phyloP scores from a whole-genome alignment of 1,284 basidiomycete genomes.

The Boletus chippewaensis region DNA sequence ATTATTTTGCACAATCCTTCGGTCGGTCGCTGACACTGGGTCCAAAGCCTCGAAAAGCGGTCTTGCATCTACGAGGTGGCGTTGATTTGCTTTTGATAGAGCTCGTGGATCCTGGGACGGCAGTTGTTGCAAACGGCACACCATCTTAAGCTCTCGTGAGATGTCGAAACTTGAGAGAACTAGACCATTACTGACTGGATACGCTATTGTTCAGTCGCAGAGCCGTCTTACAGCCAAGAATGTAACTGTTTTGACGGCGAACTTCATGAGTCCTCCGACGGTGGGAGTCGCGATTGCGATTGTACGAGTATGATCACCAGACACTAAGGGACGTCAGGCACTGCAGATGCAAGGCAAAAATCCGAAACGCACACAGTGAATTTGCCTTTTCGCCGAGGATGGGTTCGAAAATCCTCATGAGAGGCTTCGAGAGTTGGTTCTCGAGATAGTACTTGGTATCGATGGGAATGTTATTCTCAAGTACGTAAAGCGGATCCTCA shows the following conservation, averaged over 20 bases:
- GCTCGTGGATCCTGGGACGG: slow-evolving; percentile 71
- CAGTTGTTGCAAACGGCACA: slow-evolving; percentile 93
- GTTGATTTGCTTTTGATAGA: slow-evolving; percentile 85
- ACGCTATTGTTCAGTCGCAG: slow-evolving; percentile 65
- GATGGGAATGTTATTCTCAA: slow-evolving; percentile 94
- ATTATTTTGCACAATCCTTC: too few relatives aligned
- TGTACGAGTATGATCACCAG: slow-evolving; percentile 88
- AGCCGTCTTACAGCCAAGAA: slow-evolving; percentile 89
- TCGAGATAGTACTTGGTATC: slow-evolving; percentile 97
- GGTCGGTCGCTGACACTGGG: slow-evolving; percentile 92
- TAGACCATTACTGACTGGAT: slow-evolving; percentile 44
- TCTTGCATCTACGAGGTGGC: slow-evolving; percentile 77
- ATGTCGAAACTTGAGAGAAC: neutral
- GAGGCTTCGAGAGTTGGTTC: slow-evolving; percentile 91
- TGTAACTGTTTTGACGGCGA: slow-evolving; percentile 88
- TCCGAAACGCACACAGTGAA: slow-evolving; percentile 60
- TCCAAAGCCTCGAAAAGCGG: slow-evolving; percentile 91
- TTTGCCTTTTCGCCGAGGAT: slow-evolving; percentile 86
- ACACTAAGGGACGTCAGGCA: slow-evolving; percentile 48
- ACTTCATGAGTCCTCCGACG: slow-evolving; percentile 94
- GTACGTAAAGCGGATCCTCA: slow-evolving; percentile 91
- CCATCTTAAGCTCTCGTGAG: slow-evolving; percentile 49
- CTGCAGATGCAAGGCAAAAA: slow-evolving; percentile 1
- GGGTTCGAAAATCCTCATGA: slow-evolving; percentile 97
- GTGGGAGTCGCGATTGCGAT: slow-evolving; percentile 94